Evolutionary conservation across 805 yeast species (phyloP).

Genomic region (Wickerhamiella azymoides): DNA sequence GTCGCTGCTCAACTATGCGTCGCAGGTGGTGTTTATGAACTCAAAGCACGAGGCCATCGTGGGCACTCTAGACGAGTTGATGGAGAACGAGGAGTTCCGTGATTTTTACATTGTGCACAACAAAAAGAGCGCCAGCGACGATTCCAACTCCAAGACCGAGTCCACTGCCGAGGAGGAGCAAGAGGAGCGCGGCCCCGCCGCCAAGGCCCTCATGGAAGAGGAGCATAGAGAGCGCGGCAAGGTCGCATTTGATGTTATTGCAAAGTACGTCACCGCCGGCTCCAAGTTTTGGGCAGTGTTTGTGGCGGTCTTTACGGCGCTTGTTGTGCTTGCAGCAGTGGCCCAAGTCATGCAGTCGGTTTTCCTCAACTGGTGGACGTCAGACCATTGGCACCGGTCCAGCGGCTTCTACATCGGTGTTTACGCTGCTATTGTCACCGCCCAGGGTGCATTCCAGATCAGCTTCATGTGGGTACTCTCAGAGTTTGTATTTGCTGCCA

Average conservation of each 20-base stretch:
- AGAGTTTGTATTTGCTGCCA: constrained; percentile 40
- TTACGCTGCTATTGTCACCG: constrained; percentile 37
- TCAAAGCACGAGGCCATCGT: constrained; percentile 47
- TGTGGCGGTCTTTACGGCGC: constrained; percentile 17
- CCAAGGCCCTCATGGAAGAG: neutral
- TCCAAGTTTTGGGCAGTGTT: neutral
- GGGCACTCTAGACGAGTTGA: constrained; percentile 48
- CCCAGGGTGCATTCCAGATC: constrained; percentile 23
- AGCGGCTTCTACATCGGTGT: constrained; percentile 59
- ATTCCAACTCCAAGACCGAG: neutral
- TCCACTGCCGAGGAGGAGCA: constrained; percentile 9
- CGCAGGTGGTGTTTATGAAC: constrained; percentile 47
- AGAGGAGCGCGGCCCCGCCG: constrained; percentile 8
- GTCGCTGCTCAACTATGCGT: constrained; percentile 54
- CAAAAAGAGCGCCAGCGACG: neutral
- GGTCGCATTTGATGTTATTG: neutral
- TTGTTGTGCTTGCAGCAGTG: constrained; percentile 30
- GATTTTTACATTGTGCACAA: neutral
- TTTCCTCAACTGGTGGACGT: constrained; percentile 66
- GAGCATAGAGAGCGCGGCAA: neutral
- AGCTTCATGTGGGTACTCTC: constrained; percentile 6
- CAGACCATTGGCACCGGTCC: constrained; percentile 34
- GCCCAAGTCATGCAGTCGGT: constrained; percentile 25
- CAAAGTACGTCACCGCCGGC: neutral
- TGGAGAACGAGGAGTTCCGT: constrained; percentile 9